These are phyloP conservation scores for Metarhizium rileyi DNA, from an alignment of 2,329 filamentous ascomycete species.

Conservation along the genomic window DNA sequence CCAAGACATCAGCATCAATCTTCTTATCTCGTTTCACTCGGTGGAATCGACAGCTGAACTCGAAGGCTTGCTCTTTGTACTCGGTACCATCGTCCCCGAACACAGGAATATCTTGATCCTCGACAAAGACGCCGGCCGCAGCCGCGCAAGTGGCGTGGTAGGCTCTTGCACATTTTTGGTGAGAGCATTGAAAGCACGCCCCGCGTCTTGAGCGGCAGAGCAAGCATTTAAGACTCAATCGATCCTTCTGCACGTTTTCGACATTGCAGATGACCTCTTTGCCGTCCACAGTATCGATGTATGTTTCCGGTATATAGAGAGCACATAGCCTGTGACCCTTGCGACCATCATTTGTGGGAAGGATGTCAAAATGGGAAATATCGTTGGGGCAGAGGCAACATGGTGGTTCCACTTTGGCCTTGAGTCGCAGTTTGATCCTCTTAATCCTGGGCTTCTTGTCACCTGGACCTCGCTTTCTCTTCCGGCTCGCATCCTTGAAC, in stretches of 20 bases:
- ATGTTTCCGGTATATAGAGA: slow-evolving; percentile 85
- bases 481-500: slow-evolving; percentile 48
- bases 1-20: slow-evolving; percentile 56
- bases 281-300: slow-evolving; percentile 62
- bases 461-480: slow-evolving; percentile 40
- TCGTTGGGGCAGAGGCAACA: slow-evolving; percentile 92
- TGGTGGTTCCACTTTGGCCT: slow-evolving; percentile 61
- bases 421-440: slow-evolving; percentile 71
- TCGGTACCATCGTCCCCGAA: slow-evolving; percentile 86
- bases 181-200: slow-evolving; percentile 94
- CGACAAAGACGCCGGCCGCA: slow-evolving; percentile 83
- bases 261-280: slow-evolving; percentile 70
- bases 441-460: slow-evolving; percentile 53
- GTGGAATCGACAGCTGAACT: slow-evolving; percentile 92
- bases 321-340: slow-evolving; percentile 85
- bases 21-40: slow-evolving; percentile 77
- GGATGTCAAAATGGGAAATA: slow-evolving; percentile 67
- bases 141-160: slow-evolving; percentile 95
- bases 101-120: slow-evolving; percentile 75
- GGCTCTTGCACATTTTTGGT: slow-evolving; percentile 84
- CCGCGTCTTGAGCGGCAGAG: slow-evolving; percentile 91
- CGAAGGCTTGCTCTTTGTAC: slow-evolving; percentile 84
- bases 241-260: slow-evolving; percentile 73
- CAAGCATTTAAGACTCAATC: slow-evolving; percentile 85
- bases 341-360: slow-evolving; percentile 79